phyloP scores from a whole-genome alignment of 106 monocot species.

The Apostasia shenzhenica region DNA sequence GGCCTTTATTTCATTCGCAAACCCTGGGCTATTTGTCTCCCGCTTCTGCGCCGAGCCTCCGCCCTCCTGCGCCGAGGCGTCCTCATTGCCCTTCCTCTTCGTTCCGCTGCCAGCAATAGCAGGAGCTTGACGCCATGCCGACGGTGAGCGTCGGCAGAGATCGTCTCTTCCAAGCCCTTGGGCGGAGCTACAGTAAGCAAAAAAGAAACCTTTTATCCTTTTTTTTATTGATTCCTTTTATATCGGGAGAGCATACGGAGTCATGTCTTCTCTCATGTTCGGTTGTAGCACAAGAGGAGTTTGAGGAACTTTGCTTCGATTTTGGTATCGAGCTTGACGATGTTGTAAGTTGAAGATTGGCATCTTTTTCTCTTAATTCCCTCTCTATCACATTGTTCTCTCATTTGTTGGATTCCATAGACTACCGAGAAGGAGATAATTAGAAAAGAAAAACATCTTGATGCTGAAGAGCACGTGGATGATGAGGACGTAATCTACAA shows the following conservation, averaged over 20 bases:
- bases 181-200: constrained; percentile 39
- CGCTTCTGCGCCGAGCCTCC: neutral
- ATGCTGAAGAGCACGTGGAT: constrained; percentile 36
- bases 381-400: neutral
- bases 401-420: constrained; percentile 14
- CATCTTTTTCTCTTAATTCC: neutral
- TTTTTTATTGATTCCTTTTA: neutral
- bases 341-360: constrained; percentile 32
- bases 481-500: constrained; percentile 90
- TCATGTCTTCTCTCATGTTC: neutral
- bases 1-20: neutral
- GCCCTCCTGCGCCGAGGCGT: neutral
- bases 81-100: neutral
- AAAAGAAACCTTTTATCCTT: neutral
- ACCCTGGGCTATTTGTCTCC: neutral
- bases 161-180: constrained; percentile 52
- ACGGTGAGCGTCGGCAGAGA: constrained; percentile 65
- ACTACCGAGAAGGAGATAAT: constrained; percentile 90
- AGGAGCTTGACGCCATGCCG: constrained; percentile 35
- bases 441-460: constrained; percentile 85
- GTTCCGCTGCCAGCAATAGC: neutral
- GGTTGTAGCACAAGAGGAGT: constrained; percentile 77
- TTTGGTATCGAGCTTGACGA: constrained; percentile 97
- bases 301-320: constrained; percentile 88
- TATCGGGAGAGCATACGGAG: neutral